These are phyloP conservation scores for Nyssa sinensis DNA, from an alignment of 148 eudicot genomes.

Conservation along the genomic window DNA sequence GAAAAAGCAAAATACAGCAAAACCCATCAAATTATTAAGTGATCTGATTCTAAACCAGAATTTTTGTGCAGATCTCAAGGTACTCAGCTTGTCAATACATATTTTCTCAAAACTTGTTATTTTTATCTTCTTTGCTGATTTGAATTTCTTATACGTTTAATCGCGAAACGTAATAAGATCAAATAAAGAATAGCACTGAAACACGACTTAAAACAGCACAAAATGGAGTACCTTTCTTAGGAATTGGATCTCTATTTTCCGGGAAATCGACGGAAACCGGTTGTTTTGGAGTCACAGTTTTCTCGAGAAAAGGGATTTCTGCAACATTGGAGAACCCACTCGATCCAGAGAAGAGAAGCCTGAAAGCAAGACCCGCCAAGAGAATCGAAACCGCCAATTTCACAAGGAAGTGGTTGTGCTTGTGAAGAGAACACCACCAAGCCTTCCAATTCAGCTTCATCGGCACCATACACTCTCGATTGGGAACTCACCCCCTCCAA, in stretches of 20 bases:
- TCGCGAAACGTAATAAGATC: neutral
- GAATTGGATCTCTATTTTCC: conserved; percentile 15
- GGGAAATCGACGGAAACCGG: neutral
- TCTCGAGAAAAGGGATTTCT: neutral
- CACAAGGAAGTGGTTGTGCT: conserved; percentile 30
- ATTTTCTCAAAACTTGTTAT: neutral
- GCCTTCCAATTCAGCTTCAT: conserved; percentile 24
- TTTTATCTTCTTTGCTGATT: neutral
- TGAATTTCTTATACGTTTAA: neutral
- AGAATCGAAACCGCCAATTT: conserved; percentile 38
- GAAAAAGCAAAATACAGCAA: neutral
- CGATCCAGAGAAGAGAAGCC: conserved; percentile 31
- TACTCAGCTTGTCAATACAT: too few relatives aligned
- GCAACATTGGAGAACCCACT: conserved; percentile 21
- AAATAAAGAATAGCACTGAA: neutral
- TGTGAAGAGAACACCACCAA: conserved; percentile 20
- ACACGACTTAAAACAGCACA: neutral
- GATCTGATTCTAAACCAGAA: neutral
- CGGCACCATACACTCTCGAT: neutral
- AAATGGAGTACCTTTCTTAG: conserved; percentile 8
- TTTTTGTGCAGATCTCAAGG: neutral
- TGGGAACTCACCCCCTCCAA: neutral
- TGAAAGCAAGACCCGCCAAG: conserved; percentile 33
- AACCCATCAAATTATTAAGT: neutral
- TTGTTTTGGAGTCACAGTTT: neutral